phyloP scores from a whole-genome alignment of 164 flowering plant genomes.

The Sedum album region DNA sequence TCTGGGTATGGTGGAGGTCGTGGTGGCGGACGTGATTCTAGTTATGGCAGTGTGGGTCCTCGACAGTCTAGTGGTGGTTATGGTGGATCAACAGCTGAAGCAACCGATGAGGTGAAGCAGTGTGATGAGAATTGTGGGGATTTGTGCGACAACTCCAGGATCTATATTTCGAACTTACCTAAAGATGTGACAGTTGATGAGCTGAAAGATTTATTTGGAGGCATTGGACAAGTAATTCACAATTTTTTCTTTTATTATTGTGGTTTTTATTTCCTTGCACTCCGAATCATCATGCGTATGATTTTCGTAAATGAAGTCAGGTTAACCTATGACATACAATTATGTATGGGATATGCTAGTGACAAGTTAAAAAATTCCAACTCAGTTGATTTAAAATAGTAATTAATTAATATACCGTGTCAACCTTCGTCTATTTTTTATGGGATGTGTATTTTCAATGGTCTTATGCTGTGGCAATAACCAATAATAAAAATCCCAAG shows the following conservation, averaged over 20 bases:
- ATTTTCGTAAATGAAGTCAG: too few species aligned
- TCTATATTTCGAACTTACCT: constrained; percentile 93
- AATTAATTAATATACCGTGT: too few species aligned
- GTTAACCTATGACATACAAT: too few species aligned
- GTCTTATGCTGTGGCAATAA: too few species aligned
- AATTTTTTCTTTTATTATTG: background rate
- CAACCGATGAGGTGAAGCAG: constrained; percentile 61
- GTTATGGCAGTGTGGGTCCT: constrained; percentile 49
- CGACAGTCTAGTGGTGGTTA: constrained; percentile 36
- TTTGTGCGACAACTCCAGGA: constrained; percentile 80
- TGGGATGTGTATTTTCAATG: too few species aligned
- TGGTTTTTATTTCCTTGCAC: background rate
- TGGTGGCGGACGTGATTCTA: constrained; percentile 30
- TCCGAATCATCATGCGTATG: background rate
- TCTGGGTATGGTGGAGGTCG: constrained; percentile 18
- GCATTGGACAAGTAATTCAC: constrained; percentile 86
- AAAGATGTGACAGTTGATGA: constrained; percentile 86
- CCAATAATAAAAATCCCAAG: too few species aligned
- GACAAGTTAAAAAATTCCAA: too few species aligned
- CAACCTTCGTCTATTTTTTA: too few species aligned
- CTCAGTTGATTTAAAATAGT: too few species aligned
- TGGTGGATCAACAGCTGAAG: constrained; percentile 34
- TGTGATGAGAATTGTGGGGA: constrained; percentile 90
- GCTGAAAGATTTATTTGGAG: constrained; percentile 81
- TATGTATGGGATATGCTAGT: too few species aligned